phyloP scores from a whole-genome alignment of 2,329 filamentous ascomycete species.

The Coleophoma cylindrospora region DNA sequence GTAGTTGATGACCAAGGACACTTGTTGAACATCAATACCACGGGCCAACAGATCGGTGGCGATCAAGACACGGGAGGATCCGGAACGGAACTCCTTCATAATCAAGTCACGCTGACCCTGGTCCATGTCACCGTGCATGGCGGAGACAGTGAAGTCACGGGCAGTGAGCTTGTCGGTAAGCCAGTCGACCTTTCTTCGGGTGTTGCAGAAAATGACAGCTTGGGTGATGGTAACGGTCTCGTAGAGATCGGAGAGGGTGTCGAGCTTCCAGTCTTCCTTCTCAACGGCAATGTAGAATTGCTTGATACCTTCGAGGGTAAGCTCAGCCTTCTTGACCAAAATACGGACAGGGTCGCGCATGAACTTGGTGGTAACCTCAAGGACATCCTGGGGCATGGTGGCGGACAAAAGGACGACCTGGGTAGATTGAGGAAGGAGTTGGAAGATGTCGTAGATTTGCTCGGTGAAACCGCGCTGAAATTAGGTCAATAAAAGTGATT shows the following conservation, averaged over 20 bases:
- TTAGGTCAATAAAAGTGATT: conserved; percentile 27
- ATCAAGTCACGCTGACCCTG: conserved; percentile 96
- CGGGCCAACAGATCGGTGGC: conserved; percentile 95
- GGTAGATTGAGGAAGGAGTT: conserved; percentile 94
- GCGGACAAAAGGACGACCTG: conserved; percentile 98
- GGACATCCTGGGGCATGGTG: conserved; percentile 98
- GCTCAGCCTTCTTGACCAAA: conserved; percentile 98
- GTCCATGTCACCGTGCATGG: conserved; percentile 99
- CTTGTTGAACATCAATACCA: conserved; percentile 99
- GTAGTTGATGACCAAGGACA: conserved; percentile 99
- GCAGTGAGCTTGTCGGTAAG: conserved; percentile 98
- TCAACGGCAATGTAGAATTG: conserved; percentile 99
- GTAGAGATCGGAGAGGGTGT: conserved; percentile 97
- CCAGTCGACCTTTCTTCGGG: conserved; percentile 99
- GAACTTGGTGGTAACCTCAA: conserved; percentile 99
- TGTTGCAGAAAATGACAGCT: conserved; percentile 99
- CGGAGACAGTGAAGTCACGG: conserved; percentile 98
- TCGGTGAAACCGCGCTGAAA: conserved; percentile 92
- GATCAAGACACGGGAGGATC: conserved; percentile 96
- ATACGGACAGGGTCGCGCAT: conserved; percentile 99
- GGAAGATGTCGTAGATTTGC: conserved; percentile 99
- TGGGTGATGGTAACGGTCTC: conserved; percentile 99
- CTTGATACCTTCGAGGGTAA: conserved; percentile 99
- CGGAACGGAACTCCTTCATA: conserved; percentile 99
- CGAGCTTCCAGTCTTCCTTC: conserved; percentile 99